Conservation (phyloP, 2,329 filamentous ascomycete species). For the Seiridium unicorne region DNA sequence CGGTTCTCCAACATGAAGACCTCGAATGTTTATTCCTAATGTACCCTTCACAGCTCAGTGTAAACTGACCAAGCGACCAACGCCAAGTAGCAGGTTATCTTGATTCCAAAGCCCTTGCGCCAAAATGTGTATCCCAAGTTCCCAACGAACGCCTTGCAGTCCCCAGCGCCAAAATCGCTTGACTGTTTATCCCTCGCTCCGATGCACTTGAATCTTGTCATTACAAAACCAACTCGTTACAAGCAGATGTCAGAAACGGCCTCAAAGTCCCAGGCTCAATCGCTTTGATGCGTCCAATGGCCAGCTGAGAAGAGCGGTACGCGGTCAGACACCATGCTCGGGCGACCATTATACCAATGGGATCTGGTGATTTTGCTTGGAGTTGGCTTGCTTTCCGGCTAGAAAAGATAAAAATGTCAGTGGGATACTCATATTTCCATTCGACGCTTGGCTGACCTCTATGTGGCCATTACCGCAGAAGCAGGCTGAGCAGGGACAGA, state of each 20-base stretch:
- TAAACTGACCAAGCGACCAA: neutral
- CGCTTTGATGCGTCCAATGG: constrained; percentile 14
- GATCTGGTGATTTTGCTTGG: neutral
- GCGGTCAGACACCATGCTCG: constrained; percentile 20
- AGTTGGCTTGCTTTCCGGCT: neutral
- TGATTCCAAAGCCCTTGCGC: too few relatives aligned
- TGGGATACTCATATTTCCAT: neutral
- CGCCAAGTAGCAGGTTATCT: neutral
- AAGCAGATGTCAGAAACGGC: too few relatives aligned
- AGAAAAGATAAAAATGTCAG: neutral
- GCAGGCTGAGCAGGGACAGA: constrained; percentile 9
- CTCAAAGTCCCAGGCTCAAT: constrained; percentile 10
- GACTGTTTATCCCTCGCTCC: too few relatives aligned
- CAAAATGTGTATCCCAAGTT: too few relatives aligned
- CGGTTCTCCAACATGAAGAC: neutral
- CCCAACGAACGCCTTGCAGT: too few relatives aligned
- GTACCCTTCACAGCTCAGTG: neutral
- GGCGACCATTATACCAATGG: neutral
- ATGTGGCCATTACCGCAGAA: constrained; percentile 3
- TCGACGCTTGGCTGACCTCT: neutral
- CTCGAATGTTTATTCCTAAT: too few relatives aligned
- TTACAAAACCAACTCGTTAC: too few relatives aligned
- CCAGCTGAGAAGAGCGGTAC: constrained; percentile 19
- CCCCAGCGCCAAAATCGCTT: neutral
- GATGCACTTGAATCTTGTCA: too few relatives aligned